These are phyloP conservation scores for Hansfordia pulvinata DNA, from an alignment of 2,329 filamentous ascomycete species.

Conservation along the genomic window DNA sequence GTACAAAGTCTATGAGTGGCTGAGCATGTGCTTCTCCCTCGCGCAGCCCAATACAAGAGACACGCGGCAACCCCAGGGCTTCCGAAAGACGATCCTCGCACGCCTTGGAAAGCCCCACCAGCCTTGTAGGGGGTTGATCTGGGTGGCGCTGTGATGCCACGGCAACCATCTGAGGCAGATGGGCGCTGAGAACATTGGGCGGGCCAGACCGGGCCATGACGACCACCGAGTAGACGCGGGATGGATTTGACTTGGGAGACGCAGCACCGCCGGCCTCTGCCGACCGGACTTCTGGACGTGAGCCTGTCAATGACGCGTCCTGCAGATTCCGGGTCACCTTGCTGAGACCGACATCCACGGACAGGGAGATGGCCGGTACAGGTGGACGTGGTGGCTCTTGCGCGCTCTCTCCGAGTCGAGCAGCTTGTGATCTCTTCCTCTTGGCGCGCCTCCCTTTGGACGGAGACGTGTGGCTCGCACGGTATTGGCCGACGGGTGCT, in stretches of 20 bases:
- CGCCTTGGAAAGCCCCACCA: constrained; percentile 49
- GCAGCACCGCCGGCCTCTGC: too few species aligned
- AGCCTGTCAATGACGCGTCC: constrained; percentile 14
- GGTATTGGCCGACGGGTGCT: constrained; percentile 48
- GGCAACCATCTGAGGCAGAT: constrained; percentile 42
- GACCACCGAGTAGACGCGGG: constrained; percentile 32
- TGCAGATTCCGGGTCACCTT: constrained; percentile 48
- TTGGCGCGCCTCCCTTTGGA: constrained; percentile 49
- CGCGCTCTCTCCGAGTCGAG: constrained; percentile 18
- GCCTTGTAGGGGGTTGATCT: constrained; percentile 27
- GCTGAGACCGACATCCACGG: constrained; percentile 52
- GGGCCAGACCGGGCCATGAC: constrained; percentile 46
- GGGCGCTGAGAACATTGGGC: constrained; percentile 42
- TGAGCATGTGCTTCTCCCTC: constrained; percentile 41
- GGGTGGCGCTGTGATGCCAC: constrained; percentile 30
- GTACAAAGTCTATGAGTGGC: constrained; percentile 41
- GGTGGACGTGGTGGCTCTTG: constrained; percentile 5
- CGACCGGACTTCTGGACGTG: too few species aligned
- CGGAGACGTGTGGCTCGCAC: constrained; percentile 33
- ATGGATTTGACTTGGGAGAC: too few species aligned
- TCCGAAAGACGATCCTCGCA: constrained; percentile 43
- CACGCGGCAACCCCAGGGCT: constrained; percentile 46
- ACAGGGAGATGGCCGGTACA: constrained; percentile 24
- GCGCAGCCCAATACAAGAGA: constrained; percentile 49
- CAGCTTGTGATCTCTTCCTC: constrained; percentile 40